Base-by-base conservation (phyloP, 192 early-diverging fungal genomes). In the Oehlia diaphana region DNA sequence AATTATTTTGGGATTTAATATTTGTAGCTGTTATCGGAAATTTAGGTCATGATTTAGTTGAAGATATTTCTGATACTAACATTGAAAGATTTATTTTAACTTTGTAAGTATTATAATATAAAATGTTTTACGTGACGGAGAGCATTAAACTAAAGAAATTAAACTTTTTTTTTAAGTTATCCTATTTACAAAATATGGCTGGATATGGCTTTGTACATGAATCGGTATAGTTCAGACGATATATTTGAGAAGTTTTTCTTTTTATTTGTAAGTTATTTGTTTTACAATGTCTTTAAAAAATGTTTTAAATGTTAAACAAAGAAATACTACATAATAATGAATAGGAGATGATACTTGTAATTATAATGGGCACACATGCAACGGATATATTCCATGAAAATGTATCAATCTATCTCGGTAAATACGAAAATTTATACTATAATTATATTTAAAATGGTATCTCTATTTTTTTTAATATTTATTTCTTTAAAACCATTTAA, bases 1-100 rank as follows among this genome's bases (percentile, higher is more conserved):
- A 81, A 76, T 70, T 81, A n/a, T 81, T 81, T 81, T 81, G 75
- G 65, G 80, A 81, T 71, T 71, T 81, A 47, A 78, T 81, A 13
- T 81, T 81, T 69, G 80, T 81, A 14, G 80, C 53, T 10, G 71
- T 77, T 19, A 31, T 78, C 33, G 33, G 63, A 21, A 64, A 62
- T 53, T 63, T 81, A 26, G 75, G 80, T 12, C 31, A 70, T 77
- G 62, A 16, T 12, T 62, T 81, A 14, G 66, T 53, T 4, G 21
- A 13, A 21, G 67, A 74, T 62, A 62, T 77, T 64, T 50, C 44
- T 3, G 21, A 0, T 31, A 6, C 13, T 21, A 35, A 42, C 61
- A 47, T 81, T n/a, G 66, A 81, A 53, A 28, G 12, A 12, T 81
- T 77, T 68, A 28, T 76, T 47, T n/a, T 78, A 14, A 81, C 80